phyloP scores from a whole-genome alignment of 129 eudicot species.

The Centaurea solstitialis region DNA sequence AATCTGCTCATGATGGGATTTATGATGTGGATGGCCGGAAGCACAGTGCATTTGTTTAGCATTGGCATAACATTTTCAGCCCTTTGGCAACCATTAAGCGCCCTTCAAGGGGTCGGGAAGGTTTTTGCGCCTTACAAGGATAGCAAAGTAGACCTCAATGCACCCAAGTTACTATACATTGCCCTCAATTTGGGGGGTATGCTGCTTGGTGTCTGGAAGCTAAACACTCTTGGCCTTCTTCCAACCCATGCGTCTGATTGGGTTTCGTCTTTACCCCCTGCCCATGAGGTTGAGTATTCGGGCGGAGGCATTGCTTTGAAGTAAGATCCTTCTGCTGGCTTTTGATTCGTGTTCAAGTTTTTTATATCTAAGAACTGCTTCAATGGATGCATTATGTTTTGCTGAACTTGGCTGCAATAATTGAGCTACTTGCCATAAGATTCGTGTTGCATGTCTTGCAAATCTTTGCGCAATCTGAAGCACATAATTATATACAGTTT shows the following conservation, averaged over 20 bases:
- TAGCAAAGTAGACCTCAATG: constrained; percentile 72
- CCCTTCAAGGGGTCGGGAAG: constrained; percentile 93
- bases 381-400: neutral
- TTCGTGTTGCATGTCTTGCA: constrained; percentile 1
- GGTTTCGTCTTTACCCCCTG: constrained; percentile 97
- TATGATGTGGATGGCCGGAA: constrained; percentile 99
- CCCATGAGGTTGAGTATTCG: constrained; percentile 86
- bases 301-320: constrained; percentile 64
- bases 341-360: constrained; percentile 7
- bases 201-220: constrained; percentile 90
- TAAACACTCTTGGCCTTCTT: constrained; percentile 88
- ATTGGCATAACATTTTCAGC: constrained; percentile 96
- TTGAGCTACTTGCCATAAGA: neutral
- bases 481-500: neutral
- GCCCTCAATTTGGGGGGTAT: constrained; percentile 85
- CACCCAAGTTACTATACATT: constrained; percentile 69
- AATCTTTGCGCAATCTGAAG: neutral
- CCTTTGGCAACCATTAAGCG: constrained; percentile 90
- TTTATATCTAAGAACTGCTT: constrained; percentile 7
- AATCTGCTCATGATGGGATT: constrained; percentile 94
- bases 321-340: constrained; percentile 9
- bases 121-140: constrained; percentile 91
- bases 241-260: constrained; percentile 96
- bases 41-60: constrained; percentile 95
- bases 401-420: constrained; percentile 14